These are phyloP conservation scores for Chaetomiaceae sp. DNA, from an alignment of 2,329 filamentous ascomycete genomes.

Conservation along the genomic window DNA sequence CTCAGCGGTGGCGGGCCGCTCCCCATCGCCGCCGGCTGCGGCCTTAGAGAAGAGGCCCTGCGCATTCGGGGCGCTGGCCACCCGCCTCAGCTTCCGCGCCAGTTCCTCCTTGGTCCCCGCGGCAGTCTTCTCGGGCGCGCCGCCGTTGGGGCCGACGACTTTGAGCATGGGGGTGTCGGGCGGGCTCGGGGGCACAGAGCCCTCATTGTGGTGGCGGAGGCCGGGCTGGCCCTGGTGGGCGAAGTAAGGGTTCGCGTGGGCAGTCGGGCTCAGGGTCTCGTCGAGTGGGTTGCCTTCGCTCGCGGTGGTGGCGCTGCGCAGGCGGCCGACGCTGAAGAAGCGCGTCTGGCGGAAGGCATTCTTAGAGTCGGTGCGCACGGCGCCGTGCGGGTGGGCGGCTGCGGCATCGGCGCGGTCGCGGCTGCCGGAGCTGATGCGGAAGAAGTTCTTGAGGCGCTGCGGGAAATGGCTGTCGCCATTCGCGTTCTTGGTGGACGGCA, in stretches of 20 bases:
- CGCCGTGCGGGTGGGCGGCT: neutral
- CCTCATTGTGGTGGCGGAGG: conserved; percentile 89
- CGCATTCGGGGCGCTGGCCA: conserved; percentile 94
- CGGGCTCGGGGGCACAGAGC: conserved; percentile 85
- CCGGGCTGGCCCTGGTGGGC: conserved; percentile 91
- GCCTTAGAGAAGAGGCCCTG: conserved; percentile 77
- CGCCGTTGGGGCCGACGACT: conserved; percentile 60
- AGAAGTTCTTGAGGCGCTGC: conserved; percentile 65
- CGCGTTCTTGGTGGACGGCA: conserved; percentile 50
- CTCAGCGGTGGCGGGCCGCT: conserved; percentile 78
- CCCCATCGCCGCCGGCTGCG: conserved; percentile 28
- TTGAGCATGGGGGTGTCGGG: conserved; percentile 81
- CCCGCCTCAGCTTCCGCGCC: conserved; percentile 83
- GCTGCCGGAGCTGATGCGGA: conserved; percentile 52
- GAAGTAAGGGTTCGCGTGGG: conserved; percentile 95
- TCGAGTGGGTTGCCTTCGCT: conserved; percentile 90
- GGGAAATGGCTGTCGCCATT: conserved; percentile 56
- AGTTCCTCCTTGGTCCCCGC: conserved; percentile 87
- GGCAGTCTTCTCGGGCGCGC: conserved; percentile 57
- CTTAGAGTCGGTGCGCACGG: conserved; percentile 54
- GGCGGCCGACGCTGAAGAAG: conserved; percentile 83
- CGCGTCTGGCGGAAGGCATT: conserved; percentile 73
- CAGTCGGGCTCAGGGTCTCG: conserved; percentile 83
- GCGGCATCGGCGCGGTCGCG: conserved; percentile 28
- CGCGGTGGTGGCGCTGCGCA: conserved; percentile 82